Evolutionary conservation across 73 alveolate species (phyloP).

Genomic region (Uronychia setigera): DNA sequence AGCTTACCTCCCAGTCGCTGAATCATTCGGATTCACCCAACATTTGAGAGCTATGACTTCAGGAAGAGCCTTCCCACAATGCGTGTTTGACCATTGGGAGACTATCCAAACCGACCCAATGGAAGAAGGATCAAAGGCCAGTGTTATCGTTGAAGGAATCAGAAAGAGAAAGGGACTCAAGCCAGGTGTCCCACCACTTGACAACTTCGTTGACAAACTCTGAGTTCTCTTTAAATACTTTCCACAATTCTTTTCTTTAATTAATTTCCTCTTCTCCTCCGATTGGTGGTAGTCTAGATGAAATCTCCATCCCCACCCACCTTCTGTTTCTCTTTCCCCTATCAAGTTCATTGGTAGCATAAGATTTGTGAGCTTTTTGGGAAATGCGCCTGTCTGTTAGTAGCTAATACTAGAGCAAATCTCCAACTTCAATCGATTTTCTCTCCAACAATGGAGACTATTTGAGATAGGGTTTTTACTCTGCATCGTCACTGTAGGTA

Average conservation of each 20-base stretch:
- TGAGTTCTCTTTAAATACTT: slow-evolving; percentile 16
- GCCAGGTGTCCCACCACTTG: slow-evolving; percentile 91
- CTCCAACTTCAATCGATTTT: background rate
- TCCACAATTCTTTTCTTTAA: background rate
- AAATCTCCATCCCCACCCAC: too few species aligned
- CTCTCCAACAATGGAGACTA: background rate
- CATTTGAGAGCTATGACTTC: slow-evolving; percentile 96
- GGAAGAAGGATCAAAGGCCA: slow-evolving; percentile 81
- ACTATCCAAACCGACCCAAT: slow-evolving; percentile 70
- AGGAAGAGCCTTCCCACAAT: slow-evolving; percentile 99
- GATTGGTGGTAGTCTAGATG: background rate
- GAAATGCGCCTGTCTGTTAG: background rate
- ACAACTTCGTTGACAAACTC: slow-evolving; percentile 91
- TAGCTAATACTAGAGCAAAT: background rate
- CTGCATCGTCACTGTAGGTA: too few species aligned
- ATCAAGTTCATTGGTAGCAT: too few species aligned
- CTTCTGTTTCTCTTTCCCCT: too few species aligned
- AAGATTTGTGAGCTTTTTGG: too few species aligned
- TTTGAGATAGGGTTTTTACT: too few species aligned
- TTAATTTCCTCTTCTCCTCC: background rate
- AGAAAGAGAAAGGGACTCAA: slow-evolving; percentile 93
- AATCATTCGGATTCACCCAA: slow-evolving; percentile 99
- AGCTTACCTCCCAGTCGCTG: slow-evolving; percentile 99
- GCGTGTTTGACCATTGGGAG: slow-evolving; percentile 99
- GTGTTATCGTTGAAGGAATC: slow-evolving; percentile 71